Evolutionary conservation across 192 early-diverging fungal species (phyloP).

Genomic region (Umbelopsis sp.): DNA sequence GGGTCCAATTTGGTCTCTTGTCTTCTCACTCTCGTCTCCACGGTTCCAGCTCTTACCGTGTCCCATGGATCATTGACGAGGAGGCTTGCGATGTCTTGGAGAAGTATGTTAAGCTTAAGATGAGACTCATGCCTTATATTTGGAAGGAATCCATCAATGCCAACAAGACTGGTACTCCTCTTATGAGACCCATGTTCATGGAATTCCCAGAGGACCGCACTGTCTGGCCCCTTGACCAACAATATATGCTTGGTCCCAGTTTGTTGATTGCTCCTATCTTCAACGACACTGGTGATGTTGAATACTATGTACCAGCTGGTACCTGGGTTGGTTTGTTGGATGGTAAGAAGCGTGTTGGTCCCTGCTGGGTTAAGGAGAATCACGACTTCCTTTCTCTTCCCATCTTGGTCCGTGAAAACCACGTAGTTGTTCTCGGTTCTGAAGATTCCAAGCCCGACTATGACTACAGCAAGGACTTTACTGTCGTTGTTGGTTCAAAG

Average conservation of each 20-base stretch:
- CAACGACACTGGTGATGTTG: conserved; percentile 13
- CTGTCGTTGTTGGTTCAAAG: conserved; percentile 3
- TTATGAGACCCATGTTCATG: conserved; percentile 87
- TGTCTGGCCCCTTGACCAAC: conserved; percentile 11
- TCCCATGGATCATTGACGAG: conserved; percentile 16
- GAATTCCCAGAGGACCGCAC: conserved; percentile 78
- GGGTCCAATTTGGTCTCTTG: conserved; percentile 16
- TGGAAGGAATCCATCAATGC: conserved; percentile 35
- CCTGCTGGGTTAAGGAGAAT: conserved; percentile 3
- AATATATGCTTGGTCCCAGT: conserved; percentile 11
- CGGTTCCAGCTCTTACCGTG: conserved; percentile 11
- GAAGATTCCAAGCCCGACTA: conserved; percentile 8
- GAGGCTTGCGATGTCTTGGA: conserved; percentile 4
- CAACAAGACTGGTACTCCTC: conserved; percentile 70
- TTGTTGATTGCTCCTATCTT: conserved; percentile 19
- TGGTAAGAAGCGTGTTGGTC: conserved; percentile 13
- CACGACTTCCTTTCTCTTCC: conserved; percentile 8
- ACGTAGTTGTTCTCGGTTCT: conserved; percentile 3
- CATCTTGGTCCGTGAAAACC: conserved; percentile 8
- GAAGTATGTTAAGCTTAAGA: conserved; percentile 9
- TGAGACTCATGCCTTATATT: conserved; percentile 10
- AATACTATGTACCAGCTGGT: conserved; percentile 5
- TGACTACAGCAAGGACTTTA: conserved; percentile 4
- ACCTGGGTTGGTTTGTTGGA: conserved; percentile 13
- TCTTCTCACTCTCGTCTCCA: conserved; percentile 17